Percentiles rank a stretch among this genome's conserved stretches.
Evolutionary conservation across 1,284 basidiomycete species (phyloP).

Genomic region (Ceratobasidium sp.): DNA sequence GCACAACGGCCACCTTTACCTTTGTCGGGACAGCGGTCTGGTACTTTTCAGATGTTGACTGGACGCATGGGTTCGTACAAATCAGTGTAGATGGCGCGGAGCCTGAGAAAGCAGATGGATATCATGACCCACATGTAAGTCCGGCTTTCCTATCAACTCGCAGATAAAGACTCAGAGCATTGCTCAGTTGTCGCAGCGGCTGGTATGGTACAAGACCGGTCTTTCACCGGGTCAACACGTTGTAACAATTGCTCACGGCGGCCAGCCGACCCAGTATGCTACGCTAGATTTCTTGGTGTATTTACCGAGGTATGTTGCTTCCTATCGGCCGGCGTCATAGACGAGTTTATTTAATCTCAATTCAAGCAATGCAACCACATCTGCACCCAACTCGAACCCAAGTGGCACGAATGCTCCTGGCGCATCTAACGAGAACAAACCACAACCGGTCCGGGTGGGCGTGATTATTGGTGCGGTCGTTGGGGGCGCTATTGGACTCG

Average conservation of each 20-base stretch:
- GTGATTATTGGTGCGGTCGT: background rate
- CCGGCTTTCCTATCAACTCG: background rate
- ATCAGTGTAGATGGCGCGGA: constrained; percentile 19
- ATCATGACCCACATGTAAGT: constrained; percentile 6
- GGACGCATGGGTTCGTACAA: background rate
- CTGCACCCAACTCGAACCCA: background rate
- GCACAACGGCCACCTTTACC: background rate
- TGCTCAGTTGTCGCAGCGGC: constrained; percentile 8
- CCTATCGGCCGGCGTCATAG: too few species aligned
- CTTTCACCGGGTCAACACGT: background rate
- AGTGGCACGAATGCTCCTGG: background rate
- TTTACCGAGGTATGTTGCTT: constrained; percentile 13
- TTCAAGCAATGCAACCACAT: background rate
- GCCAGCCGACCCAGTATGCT: background rate
- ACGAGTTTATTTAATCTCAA: background rate
- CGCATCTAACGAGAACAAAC: background rate
- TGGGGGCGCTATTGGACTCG: background rate
- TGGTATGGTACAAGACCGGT: constrained; percentile 19
- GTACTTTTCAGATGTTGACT: constrained; percentile 31
- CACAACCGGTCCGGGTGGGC: background rate
- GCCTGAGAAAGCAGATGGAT: background rate
- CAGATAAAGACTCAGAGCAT: background rate
- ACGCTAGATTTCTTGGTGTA: constrained; percentile 27
- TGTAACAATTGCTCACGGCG: constrained; percentile 23
- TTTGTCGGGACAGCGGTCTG: constrained; percentile 28